Conservation (phyloP, 495 filamentous ascomycete genomes). For the Beverwykella pulmonaria region DNA sequence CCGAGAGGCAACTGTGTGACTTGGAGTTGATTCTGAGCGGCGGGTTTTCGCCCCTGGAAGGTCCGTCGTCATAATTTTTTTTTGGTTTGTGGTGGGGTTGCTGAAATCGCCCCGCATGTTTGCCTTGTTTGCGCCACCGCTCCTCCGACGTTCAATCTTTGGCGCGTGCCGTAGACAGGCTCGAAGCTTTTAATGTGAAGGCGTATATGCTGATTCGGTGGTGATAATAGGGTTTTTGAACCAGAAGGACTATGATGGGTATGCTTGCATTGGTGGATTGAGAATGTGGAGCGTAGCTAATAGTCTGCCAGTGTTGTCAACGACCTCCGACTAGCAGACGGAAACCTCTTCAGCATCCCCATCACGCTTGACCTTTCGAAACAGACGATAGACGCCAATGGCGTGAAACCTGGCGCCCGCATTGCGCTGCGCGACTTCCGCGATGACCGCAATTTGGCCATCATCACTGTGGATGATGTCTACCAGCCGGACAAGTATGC, state of each 20-base stretch:
- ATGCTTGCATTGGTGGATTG: slow-evolving; percentile 40
- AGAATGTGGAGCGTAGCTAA: slow-evolving; percentile 7
- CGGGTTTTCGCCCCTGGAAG: slow-evolving; percentile 96
- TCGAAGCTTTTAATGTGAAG: neutral
- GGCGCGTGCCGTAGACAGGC: neutral
- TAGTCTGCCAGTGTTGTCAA: slow-evolving; percentile 74
- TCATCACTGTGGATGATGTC: slow-evolving; percentile 92
- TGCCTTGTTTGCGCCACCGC: slow-evolving; percentile 15
- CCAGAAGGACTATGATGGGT: slow-evolving; percentile 94
- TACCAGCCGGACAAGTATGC: slow-evolving; percentile 95
- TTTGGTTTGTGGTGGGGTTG: slow-evolving; percentile 6
- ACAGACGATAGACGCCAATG: slow-evolving; percentile 68
- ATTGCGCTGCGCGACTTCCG: slow-evolving; percentile 92
- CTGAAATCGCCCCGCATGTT: slow-evolving; percentile 26
- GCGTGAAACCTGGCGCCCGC: slow-evolving; percentile 75
- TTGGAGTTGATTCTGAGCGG: slow-evolving; percentile 94
- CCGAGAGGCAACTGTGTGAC: slow-evolving; percentile 95
- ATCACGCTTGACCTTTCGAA: slow-evolving; percentile 87
- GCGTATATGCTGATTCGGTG: slow-evolving; percentile 37
- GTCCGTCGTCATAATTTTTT: slow-evolving; percentile 70
- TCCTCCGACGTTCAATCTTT: neutral
- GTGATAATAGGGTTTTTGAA: slow-evolving; percentile 81
- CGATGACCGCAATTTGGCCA: slow-evolving; percentile 93
- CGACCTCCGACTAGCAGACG: slow-evolving; percentile 80
- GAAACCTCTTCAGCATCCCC: slow-evolving; percentile 93